Percentiles rank a stretch among this genome's conserved stretches.
Conservation (phyloP, 2,329 filamentous ascomycete genomes). For the Samsoniella hepiali region DNA sequence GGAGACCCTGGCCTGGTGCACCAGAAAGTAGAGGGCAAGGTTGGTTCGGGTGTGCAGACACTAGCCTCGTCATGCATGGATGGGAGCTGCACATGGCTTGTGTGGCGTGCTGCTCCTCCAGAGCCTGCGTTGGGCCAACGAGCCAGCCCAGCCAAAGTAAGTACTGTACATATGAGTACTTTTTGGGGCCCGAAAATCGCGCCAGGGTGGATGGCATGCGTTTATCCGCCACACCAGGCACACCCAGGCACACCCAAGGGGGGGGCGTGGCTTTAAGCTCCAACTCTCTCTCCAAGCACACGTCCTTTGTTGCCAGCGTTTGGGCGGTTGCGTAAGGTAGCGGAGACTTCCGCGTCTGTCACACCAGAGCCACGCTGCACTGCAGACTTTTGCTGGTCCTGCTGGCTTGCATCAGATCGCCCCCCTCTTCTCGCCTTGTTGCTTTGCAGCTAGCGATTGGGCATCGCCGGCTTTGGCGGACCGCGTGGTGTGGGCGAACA, state of each 20-base stretch:
- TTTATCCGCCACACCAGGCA: constrained; percentile 4
- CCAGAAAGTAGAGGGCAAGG: background rate
- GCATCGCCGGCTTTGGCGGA: background rate
- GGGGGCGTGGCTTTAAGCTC: background rate
- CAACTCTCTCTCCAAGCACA: background rate
- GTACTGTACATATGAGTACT: constrained; percentile 14
- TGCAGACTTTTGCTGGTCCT: background rate
- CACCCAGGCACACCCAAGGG: background rate
- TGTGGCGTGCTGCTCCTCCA: background rate
- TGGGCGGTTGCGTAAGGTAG: background rate
- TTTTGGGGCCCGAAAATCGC: constrained; percentile 1
- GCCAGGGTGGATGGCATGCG: constrained; percentile 1
- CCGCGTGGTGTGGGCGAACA: background rate
- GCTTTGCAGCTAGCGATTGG: constrained; percentile 6
- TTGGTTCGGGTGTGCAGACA: constrained; percentile 10
- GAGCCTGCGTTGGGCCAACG: background rate
- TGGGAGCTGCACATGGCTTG: constrained; percentile 14
- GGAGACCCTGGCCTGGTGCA: background rate
- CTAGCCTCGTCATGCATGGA: constrained; percentile 11
- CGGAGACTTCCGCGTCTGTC: constrained; percentile 5
- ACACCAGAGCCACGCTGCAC: background rate
- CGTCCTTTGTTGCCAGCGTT: background rate
- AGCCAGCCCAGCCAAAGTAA: background rate
- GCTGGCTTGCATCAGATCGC: constrained; percentile 5
- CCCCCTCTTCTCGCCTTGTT: background rate